A percentile compares a stretch with the other conserved stretches of the same genome.
phyloP scores from a whole-genome alignment of 768 basidiomycete species.

The Trametes cubensis region DNA sequence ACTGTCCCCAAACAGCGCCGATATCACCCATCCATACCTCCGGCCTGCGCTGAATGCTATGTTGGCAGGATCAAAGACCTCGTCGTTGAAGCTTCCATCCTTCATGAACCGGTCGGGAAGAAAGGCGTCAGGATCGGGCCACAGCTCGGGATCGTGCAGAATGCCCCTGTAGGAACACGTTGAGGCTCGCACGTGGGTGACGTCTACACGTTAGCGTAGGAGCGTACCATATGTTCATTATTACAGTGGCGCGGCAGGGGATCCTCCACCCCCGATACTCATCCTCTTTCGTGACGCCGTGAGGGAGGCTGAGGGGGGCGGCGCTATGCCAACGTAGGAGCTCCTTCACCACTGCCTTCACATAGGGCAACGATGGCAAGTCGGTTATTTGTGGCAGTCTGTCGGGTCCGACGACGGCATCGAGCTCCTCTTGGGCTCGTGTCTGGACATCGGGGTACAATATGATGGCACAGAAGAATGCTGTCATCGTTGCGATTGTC shows the following conservation, averaged over 20 bases:
- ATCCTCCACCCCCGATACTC: slow-evolving; percentile 44
- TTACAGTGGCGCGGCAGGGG: slow-evolving; percentile 32
- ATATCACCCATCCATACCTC: too few species aligned
- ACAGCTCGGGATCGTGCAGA: too few species aligned
- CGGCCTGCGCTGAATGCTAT: too few species aligned
- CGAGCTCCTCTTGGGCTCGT: slow-evolving; percentile 24
- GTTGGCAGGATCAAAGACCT: too few species aligned
- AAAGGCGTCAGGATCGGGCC: too few species aligned
- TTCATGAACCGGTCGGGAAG: too few species aligned
- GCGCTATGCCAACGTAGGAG: slow-evolving; percentile 19
- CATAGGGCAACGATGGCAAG: slow-evolving; percentile 16
- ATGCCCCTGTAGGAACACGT: too few species aligned
- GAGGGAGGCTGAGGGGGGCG: slow-evolving; percentile 24
- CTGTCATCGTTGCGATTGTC: slow-evolving; percentile 1
- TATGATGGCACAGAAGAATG: slow-evolving; percentile 14
- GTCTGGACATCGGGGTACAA: slow-evolving; percentile 13
- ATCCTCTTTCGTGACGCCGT: slow-evolving; percentile 42
- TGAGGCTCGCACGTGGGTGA: not conserved
- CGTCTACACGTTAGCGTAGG: too few species aligned
- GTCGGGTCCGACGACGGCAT: slow-evolving; percentile 17
- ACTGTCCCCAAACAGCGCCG: too few species aligned
- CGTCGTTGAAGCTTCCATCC: too few species aligned
- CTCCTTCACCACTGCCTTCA: slow-evolving; percentile 24
- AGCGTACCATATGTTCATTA: slow-evolving; percentile 1
- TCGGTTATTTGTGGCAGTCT: slow-evolving; percentile 23